Base-by-base conservation (phyloP, 2,329 filamentous ascomycete genomes). In the Arachnopeziza araneosa region DNA sequence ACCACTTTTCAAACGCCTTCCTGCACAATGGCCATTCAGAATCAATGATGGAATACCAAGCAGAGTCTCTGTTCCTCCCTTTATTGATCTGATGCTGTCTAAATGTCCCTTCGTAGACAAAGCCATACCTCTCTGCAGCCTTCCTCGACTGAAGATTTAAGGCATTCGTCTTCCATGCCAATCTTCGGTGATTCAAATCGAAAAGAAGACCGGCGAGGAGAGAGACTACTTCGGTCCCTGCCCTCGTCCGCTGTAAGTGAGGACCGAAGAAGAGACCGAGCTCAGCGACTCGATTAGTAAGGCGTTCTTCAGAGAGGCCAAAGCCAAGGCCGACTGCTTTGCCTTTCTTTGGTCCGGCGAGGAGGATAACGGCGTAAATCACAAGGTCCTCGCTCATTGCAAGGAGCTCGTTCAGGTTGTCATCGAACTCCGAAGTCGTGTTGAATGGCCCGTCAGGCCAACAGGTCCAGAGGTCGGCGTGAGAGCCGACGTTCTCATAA, bases 131-230 rank as follows among this genome's bases (percentile, higher is more conserved):
- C 63, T 73, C 64, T 0, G 84, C 84, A 0, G 84, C 83, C 4
- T 76, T 72, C 8, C 77, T 71, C 21, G 81, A 84, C 0, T 78
- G 74, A 24, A 66, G 73, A 66, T 87, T 87, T 10, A 84, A 72
- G 10, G 77, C 66, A 66, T 87, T 78, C 55, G 82, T 85, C 67
- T 87, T 87, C 84, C 84, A 87, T 68, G 85, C 82, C 6, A 84
- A 77, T 9, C 84, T 73, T 1, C 80, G 71, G 67, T 83, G 84
- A 0, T 79, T 76, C n/a, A 86, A 69, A 5, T 30, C 26, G 26
- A 30, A 30, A 30, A 30, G 26, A 30, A 30, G 26, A 30, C 9
- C 9, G 4, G 80, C 75, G 23, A 85, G 69, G 1, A 87, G 73
- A 62, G 80, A 85, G 63, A 83, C 76, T 0, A 78, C 77, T 68